Base-by-base conservation (phyloP, 805 yeast genomes). In the Kuraishia ogatae region DNA sequence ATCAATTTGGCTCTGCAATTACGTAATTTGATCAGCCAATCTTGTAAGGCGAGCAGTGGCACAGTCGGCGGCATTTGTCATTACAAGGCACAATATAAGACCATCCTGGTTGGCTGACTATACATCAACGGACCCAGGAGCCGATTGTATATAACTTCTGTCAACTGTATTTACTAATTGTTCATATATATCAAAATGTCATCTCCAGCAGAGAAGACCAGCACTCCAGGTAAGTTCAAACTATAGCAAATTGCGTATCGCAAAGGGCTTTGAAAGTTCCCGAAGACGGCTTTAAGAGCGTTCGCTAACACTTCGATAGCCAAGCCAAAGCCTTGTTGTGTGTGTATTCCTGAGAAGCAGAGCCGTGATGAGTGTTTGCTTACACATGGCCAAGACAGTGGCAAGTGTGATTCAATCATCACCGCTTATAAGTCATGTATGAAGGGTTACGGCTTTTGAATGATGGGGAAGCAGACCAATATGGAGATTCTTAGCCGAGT, bases 261-360 rank as follows among this genome's bases (percentile, higher is more conserved):
- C 43, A 17, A 35, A 17, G n/a, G 43, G 17, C 4, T 17, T 11
- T 17, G 43, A 35, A 17, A 15, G 43, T 17, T 35, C 17, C 43
- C 13, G 43, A 26, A 26, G 5, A 26, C 29, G 10, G 8, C 10
- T 10, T 26, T 5, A 10, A 26, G 8, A 6, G 8, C 29, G 10
- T 10, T 35, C 13, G 13, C 43, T 35, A 35, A 35, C 43, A 35
- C 39, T 21, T 7, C 11, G 46, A 20, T 11, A 62, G 66, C 71
- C 46, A 85, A 89, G 66, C 96, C 96, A 60, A 93, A 92, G 73
- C 97, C 99, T 57, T 93, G 99, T 72, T 93, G 98, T 66, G 98
- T 93, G 22, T 94, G 98, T 71, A 80, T 85, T 62, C 87, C 87
- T 39, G 90, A 90, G 65, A 90, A 90, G 71, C 79, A 85, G 58